A percentile compares a stretch with the other conserved stretches of the same genome.
These are phyloP conservation scores for Lasiosphaeria ovina DNA, from an alignment of 495 filamentous ascomycete genomes.

Conservation along the genomic window DNA sequence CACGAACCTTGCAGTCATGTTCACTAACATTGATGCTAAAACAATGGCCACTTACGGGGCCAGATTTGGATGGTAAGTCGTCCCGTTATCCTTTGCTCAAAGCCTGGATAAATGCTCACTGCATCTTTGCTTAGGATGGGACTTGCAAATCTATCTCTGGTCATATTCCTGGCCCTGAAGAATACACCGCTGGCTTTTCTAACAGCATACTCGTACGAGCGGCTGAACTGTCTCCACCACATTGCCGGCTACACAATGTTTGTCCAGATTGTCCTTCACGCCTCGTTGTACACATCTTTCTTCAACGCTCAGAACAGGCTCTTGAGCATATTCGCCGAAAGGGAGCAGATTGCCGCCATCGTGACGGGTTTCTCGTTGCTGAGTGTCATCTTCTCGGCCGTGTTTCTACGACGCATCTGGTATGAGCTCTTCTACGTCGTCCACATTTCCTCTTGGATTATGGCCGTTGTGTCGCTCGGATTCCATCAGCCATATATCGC, in stretches of 20 bases:
- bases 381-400: slow-evolving; percentile 42
- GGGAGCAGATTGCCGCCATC: slow-evolving; percentile 41
- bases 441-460: slow-evolving; percentile 52
- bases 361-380: slow-evolving; percentile 48
- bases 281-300: slow-evolving; percentile 39
- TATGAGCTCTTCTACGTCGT: slow-evolving; percentile 61
- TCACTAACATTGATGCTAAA: slow-evolving; percentile 44
- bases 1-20: slow-evolving; percentile 49
- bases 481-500: slow-evolving; percentile 53
- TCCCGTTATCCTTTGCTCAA: slow-evolving; percentile 2
- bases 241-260: slow-evolving; percentile 57
- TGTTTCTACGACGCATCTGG: slow-evolving; percentile 43
- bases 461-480: slow-evolving; percentile 49
- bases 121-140: slow-evolving; percentile 46
- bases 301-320: slow-evolving; percentile 32
- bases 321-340: slow-evolving; percentile 21
- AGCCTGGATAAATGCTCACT: slow-evolving; percentile 10
- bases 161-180: slow-evolving; percentile 59
- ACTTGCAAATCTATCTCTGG: slow-evolving; percentile 51
- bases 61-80: slow-evolving; percentile 52
- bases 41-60: slow-evolving; percentile 31
- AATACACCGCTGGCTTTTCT: slow-evolving; percentile 59
- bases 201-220: slow-evolving; percentile 59
- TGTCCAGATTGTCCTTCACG: slow-evolving; percentile 44
- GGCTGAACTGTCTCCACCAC: slow-evolving; percentile 59